phyloP scores from a whole-genome alignment of 1,139 yeast genomes.

The Diutina catenulata region DNA sequence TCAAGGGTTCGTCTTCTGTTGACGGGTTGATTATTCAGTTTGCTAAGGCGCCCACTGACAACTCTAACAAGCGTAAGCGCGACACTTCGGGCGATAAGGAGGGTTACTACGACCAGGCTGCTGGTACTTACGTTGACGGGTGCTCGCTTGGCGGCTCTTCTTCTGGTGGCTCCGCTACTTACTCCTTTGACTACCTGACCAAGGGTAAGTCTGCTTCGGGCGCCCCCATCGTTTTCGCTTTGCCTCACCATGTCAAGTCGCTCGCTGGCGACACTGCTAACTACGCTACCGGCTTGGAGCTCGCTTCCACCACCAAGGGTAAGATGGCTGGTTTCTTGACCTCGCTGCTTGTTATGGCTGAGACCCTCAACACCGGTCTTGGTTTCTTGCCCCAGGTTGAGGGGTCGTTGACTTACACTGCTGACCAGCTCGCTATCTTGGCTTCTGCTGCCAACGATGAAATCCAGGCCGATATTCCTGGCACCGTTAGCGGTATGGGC shows the following conservation, averaged over 20 bases:
- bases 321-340: slow-evolving; percentile 49
- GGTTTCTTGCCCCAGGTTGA: slow-evolving; percentile 3
- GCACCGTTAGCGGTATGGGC: slow-evolving; percentile 35
- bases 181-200: slow-evolving; percentile 40
- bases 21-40: slow-evolving; percentile 51
- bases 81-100: slow-evolving; percentile 11
- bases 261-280: slow-evolving; percentile 22
- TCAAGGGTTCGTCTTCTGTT: slow-evolving; percentile 32
- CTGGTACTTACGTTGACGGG: slow-evolving; percentile 42
- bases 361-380: slow-evolving; percentile 6
- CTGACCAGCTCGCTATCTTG: slow-evolving; percentile 38
- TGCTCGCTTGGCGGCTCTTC: slow-evolving; percentile 15
- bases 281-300: slow-evolving; percentile 34
- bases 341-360: slow-evolving; percentile 11
- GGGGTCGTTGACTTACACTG: slow-evolving; percentile 25
- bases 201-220: slow-evolving; percentile 43
- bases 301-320: slow-evolving; percentile 59
- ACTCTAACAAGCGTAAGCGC: slow-evolving; percentile 6
- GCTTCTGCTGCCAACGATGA: slow-evolving; percentile 48
- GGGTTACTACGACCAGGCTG: slow-evolving; percentile 39
- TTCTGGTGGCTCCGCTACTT: slow-evolving; percentile 25
- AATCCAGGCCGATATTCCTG: slow-evolving; percentile 39
- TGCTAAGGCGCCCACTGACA: slow-evolving; percentile 37
- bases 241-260: slow-evolving; percentile 60
- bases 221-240: slow-evolving; percentile 46